Evolutionary conservation across 2,329 filamentous ascomycete species (phyloP).

Genomic region (Didymella lethalis): DNA sequence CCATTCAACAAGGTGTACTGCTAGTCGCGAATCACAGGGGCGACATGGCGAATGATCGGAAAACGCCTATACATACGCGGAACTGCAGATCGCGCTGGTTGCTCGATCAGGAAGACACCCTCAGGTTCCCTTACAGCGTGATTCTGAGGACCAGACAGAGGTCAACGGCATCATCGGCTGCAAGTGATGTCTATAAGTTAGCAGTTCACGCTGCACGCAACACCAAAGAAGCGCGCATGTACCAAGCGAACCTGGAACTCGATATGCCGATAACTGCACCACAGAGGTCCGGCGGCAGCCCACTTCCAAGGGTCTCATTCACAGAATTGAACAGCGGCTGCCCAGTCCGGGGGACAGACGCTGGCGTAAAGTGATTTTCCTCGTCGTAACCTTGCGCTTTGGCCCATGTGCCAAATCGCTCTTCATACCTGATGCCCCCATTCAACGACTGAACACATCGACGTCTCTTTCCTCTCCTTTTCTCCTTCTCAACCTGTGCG

Average conservation of each 20-base stretch:
- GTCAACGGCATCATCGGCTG: constrained; percentile 4
- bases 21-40: background rate
- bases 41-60: background rate
- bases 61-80: constrained; percentile 23
- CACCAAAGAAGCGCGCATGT: background rate
- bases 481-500: constrained; percentile 35
- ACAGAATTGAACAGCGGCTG: constrained; percentile 29
- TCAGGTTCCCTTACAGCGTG: constrained; percentile 24
- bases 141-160: constrained; percentile 3
- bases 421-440: constrained; percentile 44
- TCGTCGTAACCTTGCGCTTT: constrained; percentile 48
- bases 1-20: background rate
- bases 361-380: constrained; percentile 39
- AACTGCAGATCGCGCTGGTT: constrained; percentile 25
- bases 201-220: background rate
- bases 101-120: constrained; percentile 23
- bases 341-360: constrained; percentile 25
- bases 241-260: constrained; percentile 12
- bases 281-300: constrained; percentile 10
- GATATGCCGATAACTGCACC: constrained; percentile 19
- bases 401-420: constrained; percentile 46
- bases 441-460: constrained; percentile 32
- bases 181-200: background rate
- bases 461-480: constrained; percentile 35
- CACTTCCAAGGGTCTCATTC: constrained; percentile 23